Percentiles rank a stretch among this genome's conserved stretches.
phyloP scores from a whole-genome alignment of 169 alveolate species.

The Plasmodium malariae region DNA sequence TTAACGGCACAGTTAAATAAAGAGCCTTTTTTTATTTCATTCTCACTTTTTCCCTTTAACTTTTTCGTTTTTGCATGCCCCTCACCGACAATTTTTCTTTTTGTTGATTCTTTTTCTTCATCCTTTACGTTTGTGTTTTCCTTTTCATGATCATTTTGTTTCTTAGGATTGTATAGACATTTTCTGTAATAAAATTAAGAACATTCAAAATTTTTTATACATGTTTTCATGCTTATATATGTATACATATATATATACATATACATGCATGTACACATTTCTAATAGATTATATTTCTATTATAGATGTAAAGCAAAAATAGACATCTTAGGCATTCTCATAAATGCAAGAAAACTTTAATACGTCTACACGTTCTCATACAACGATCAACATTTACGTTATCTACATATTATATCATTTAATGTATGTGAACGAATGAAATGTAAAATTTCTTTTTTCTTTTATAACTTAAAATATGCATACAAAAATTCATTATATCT shows the following conservation, averaged over 20 bases:
- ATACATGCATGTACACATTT: constrained; percentile 16
- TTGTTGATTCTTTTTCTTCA: constrained; percentile 29
- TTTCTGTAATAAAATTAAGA: constrained; percentile 16
- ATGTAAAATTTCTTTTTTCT: constrained; percentile 19
- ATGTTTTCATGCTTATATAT: neutral
- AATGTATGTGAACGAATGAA: neutral
- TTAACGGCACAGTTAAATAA: constrained; percentile 80
- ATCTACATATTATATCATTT: neutral
- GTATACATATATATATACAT: neutral
- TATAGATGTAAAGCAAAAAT: no score
- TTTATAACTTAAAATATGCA: constrained; percentile 49
- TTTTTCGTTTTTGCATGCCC: constrained; percentile 27
- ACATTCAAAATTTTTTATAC: neutral
- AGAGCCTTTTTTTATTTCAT: constrained; percentile 81
- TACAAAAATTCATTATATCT: constrained; percentile 55
- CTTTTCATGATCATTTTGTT: neutral
- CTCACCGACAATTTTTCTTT: constrained; percentile 45
- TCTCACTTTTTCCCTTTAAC: constrained; percentile 53
- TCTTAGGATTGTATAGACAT: constrained; percentile 44
- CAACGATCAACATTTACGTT: neutral
- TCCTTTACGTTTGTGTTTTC: constrained; percentile 1
- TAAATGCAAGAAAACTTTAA: no score
- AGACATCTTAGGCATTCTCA: no score
- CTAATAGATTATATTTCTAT: neutral
- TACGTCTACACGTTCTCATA: neutral